A percentile compares a stretch with the other conserved stretches of the same genome.
phyloP scores from a whole-genome alignment of 208 protist genomes.

The Tetramitus jugosus region DNA sequence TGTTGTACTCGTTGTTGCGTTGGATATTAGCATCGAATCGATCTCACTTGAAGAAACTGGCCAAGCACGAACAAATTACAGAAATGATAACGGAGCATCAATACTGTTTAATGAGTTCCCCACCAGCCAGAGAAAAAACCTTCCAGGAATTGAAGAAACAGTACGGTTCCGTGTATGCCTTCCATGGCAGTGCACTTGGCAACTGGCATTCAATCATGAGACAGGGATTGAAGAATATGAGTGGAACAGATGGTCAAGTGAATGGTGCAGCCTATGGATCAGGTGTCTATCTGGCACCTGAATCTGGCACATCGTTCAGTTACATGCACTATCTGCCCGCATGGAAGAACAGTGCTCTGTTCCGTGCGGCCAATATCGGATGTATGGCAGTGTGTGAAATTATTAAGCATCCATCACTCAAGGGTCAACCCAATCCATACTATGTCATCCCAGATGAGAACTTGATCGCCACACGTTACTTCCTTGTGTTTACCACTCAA shows the following conservation, averaged over 20 bases:
- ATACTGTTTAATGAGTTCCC: slow-evolving; percentile 34
- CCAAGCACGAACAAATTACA: slow-evolving; percentile 21
- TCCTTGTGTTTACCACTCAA: slow-evolving; percentile 25
- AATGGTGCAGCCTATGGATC: slow-evolving; percentile 44
- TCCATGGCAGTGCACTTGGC: slow-evolving; percentile 41
- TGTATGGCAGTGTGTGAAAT: not conserved
- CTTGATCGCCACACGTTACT: slow-evolving; percentile 37
- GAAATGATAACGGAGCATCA: slow-evolving; percentile 41
- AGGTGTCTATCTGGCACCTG: slow-evolving; percentile 41
- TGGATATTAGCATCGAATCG: slow-evolving; percentile 38
- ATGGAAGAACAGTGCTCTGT: not conserved
- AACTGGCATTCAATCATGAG: slow-evolving; percentile 48
- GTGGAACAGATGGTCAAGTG: slow-evolving; percentile 31
- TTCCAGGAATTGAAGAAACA: slow-evolving; percentile 39
- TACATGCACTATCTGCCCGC: slow-evolving; percentile 25
- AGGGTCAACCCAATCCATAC: not conserved
- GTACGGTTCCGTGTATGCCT: slow-evolving; percentile 40
- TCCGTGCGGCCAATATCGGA: not conserved
- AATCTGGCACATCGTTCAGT: slow-evolving; percentile 28
- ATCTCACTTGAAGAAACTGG: slow-evolving; percentile 38
- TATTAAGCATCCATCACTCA: not conserved
- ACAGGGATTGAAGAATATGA: slow-evolving; percentile 37
- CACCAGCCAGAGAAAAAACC: slow-evolving; percentile 38
- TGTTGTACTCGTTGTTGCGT: slow-evolving; percentile 34
- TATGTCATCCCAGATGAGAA: slow-evolving; percentile 36